Evolutionary conservation across 2,329 filamentous ascomycete species (phyloP), one percentile per base, ranked within the genome.

Genomic region (Sordariomycetes sp.): DNA sequence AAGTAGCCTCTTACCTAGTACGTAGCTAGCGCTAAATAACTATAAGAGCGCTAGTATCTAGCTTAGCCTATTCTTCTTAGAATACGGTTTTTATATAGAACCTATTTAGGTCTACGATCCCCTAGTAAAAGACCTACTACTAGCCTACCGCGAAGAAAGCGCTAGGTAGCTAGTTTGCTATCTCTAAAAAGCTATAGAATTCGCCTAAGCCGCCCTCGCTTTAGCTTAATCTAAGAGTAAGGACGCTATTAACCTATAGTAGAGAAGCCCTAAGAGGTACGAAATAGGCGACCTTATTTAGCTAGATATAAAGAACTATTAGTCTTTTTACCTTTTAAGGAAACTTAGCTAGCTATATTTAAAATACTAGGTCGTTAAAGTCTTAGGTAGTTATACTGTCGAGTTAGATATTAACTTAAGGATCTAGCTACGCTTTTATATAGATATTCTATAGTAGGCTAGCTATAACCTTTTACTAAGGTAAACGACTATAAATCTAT

Each of bases 331-430:
- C 13, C 55, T n/a, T 10, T 56, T 22, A 7, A 52, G 39, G 17
- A 56, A 56, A 28, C 55, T 56, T 24, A 39, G 52, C 28, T 56
- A 42, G 55, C 45, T 56, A 36, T 52, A 52, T 17, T 39, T 22
- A 22, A 53, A 57, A n/a, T 54, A 57, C 51, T 25, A 20, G 2
- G 10, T 57, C 32, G 48, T 12, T 45, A 57, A 45, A 39, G 34
- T 54, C 1, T 20, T 57, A 1, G 15, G 39, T 6, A 42, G n/a
- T 15, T 48, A 53, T 53, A 57, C 25, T 5, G 4, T 53, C 25
- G 4, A 57, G 25, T 10, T 57, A 6, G n/a, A 56, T 39, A 39
- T 56, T 7, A 24, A 10, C 4, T 24, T 13, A 32, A 13, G 20
- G 13, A 52, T 56, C 1, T 25, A 56, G 5, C 2, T 17, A 12